Conservation (phyloP, 345 rosid species). For the Acer yangbiense region DNA sequence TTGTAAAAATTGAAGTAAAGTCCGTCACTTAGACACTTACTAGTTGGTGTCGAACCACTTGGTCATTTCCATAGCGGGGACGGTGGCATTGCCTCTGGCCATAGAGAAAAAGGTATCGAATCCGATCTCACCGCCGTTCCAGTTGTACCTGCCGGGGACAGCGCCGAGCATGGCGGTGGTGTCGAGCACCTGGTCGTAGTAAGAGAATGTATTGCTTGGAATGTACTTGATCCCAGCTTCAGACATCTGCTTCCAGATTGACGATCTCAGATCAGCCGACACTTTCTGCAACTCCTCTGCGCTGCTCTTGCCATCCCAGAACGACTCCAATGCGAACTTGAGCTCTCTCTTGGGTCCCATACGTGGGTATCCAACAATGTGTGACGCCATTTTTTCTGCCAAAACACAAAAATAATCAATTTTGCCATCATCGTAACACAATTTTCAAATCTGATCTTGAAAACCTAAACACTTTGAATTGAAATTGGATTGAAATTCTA, state of each 20-base stretch:
- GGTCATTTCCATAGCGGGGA: slow-evolving; percentile 99
- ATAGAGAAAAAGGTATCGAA: slow-evolving; percentile 84
- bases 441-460: neutral
- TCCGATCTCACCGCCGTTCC: slow-evolving; percentile 86
- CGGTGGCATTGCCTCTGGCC: slow-evolving; percentile 98
- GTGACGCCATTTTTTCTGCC: slow-evolving; percentile 77
- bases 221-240: slow-evolving; percentile 82
- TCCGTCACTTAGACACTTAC: slow-evolving; percentile 50
- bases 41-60: slow-evolving; percentile 99
- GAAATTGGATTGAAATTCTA: neutral
- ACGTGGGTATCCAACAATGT: slow-evolving; percentile 98
- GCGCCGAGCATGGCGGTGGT: slow-evolving; percentile 96
- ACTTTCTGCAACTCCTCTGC: slow-evolving; percentile 90
- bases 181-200: slow-evolving; percentile 90
- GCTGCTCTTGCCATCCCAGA: slow-evolving; percentile 96
- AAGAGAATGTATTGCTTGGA: slow-evolving; percentile 95
- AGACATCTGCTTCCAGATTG: slow-evolving; percentile 96
- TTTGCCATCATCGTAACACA: neutral
- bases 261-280: slow-evolving; percentile 77
- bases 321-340: slow-evolving; percentile 94
- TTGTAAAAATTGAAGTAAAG: neutral
- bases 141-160: slow-evolving; percentile 86
- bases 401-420: slow-evolving; percentile 29
- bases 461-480: no score
- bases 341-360: slow-evolving; percentile 99